Conservation (phyloP, 2,329 filamentous ascomycete species). For the Calonectria multiphialidica region DNA sequence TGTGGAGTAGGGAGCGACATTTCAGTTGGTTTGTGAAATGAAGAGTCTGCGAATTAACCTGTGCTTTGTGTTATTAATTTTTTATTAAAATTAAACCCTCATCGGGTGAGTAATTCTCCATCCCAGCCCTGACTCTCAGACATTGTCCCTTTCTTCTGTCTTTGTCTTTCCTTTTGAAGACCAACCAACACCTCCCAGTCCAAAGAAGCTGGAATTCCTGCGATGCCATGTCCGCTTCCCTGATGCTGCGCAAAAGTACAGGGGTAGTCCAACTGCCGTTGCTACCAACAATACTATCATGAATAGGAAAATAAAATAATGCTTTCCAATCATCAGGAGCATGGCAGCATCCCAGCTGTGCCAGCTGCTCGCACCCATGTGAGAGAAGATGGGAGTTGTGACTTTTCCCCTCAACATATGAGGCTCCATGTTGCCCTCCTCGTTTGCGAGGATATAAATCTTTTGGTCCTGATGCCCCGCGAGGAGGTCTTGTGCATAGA, state of each 20-base stretch:
- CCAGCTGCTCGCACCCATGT: conserved; percentile 42
- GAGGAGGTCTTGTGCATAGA: conserved; percentile 30
- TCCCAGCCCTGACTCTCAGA: neutral
- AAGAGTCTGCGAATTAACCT: neutral
- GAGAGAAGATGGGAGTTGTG: conserved; percentile 38
- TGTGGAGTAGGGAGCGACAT: too few relatives aligned
- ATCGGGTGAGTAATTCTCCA: neutral
- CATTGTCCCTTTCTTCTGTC: neutral
- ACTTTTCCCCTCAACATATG: conserved; percentile 41
- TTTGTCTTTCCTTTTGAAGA: neutral
- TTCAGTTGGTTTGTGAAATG: neutral
- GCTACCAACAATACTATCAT: neutral
- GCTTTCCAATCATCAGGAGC: conserved; percentile 35
- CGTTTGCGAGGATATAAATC: neutral
- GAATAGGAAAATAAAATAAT: conserved; percentile 16
- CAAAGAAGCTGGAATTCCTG: neutral
- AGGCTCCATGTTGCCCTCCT: conserved; percentile 33
- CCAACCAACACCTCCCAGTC: neutral
- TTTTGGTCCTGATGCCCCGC: neutral
- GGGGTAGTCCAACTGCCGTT: neutral
- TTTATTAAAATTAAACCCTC: neutral
- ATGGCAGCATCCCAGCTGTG: conserved; percentile 41
- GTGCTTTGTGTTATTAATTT: neutral
- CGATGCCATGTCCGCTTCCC: neutral
- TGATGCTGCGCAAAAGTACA: neutral